Base-by-base conservation (phyloP, 2,329 filamentous ascomycete genomes). In the Aspergillus novofumigatus region DNA sequence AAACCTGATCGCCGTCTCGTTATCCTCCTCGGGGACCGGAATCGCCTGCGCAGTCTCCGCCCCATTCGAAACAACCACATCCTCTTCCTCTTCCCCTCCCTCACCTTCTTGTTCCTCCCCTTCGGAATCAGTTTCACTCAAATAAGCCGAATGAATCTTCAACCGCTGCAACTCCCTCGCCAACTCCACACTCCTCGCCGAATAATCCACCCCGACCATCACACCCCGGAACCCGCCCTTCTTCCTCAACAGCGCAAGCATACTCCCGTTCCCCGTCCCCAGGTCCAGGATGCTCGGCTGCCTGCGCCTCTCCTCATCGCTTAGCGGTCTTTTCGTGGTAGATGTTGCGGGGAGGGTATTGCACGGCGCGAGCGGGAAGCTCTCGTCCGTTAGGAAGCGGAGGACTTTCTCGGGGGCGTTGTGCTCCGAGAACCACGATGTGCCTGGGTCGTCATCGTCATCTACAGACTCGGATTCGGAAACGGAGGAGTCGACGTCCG, bases 361-460 rank as follows among this genome's bases (percentile, higher is more conserved):
- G 32, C 65, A 64, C 23, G 76, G 75, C 32, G 77, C 68, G 4
- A 77, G 65, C 61, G 84, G 70, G 28, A 79, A 75, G 1, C 74
- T 74, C 14, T 78, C 73, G 3, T 78, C 75, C 3, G 78, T 78
- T 7, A 96, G 82, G 71, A 88, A 92, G 9, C 78, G 73, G 25
- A 96, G 75, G 58, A 96, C 86, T 69, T 92, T 92, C 60, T 86
- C 81, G 69, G 96, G 91, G 60, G 94, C 94, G 69, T 89, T 86
- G 32, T 91, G 90, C 77, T 97, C 94, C 72, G 92, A 89, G 82
- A 99, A 99, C 94, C 94, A 99, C 67, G 94, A 86, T 29, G 92
- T 96, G 64, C 93, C 93, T 58, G 88, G 88, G 78, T 79, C 75
- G 10, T 96, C 90, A 56, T 83, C 76, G 9, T 90, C 85, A 76